These are phyloP conservation scores for Pseudopithomyces maydicus DNA, from an alignment of 2,329 filamentous ascomycete genomes.

Conservation along the genomic window DNA sequence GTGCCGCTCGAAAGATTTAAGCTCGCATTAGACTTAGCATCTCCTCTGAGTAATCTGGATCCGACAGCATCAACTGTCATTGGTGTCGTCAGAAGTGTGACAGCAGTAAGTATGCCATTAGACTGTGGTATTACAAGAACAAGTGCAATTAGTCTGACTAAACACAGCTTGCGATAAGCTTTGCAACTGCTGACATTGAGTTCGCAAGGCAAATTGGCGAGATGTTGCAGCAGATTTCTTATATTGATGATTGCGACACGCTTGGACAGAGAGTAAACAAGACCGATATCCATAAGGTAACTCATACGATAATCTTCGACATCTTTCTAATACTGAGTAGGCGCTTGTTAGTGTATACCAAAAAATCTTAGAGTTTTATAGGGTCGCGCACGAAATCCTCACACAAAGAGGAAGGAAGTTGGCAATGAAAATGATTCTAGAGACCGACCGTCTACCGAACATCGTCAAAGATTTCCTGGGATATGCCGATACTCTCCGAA, in stretches of 20 bases:
- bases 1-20: conserved; percentile 12
- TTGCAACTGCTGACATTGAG: conserved; percentile 10
- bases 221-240: conserved; percentile 16
- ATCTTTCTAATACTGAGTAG: conserved; percentile 4
- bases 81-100: conserved; percentile 10
- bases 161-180: conserved; percentile 12
- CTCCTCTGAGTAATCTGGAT: conserved; percentile 8
- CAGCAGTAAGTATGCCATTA: conserved; percentile 5
- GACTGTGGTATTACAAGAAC: too few species aligned
- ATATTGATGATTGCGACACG: conserved; percentile 17
- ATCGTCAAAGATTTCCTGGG: conserved; percentile 13
- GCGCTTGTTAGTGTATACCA: conserved; percentile 15
- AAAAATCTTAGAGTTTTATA: conserved; percentile 14
- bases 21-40: conserved; percentile 8
- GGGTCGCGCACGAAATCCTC: conserved; percentile 13
- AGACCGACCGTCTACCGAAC: conserved; percentile 15
- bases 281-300: conserved; percentile 14
- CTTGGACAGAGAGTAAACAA: conserved; percentile 13
- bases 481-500: conserved; percentile 13
- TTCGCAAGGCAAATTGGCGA: conserved; percentile 16
- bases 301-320: not conserved
- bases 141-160: not conserved
- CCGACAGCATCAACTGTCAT: conserved; percentile 7
- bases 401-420: conserved; percentile 9
- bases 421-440: conserved; percentile 14